A percentile compares a stretch with the other conserved stretches of the same genome.
phyloP scores from a whole-genome alignment of 108 stramenopile genomes.

The Nitzschia sp. region DNA sequence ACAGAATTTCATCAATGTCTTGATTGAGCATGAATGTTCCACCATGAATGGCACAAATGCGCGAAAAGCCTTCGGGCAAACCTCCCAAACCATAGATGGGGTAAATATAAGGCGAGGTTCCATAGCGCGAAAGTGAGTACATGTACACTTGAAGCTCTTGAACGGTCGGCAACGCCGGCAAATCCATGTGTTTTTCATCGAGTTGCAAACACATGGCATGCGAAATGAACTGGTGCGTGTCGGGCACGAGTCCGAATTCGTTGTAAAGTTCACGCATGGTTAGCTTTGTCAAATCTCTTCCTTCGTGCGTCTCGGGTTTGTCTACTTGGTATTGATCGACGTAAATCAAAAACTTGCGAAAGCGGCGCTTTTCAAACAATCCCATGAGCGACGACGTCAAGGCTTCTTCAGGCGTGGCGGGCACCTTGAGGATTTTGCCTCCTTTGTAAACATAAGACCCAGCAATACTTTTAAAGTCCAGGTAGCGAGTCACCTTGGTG shows the following conservation, averaged over 20 bases:
- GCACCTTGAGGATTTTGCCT: constrained; percentile 93
- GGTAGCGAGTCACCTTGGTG: constrained; percentile 96
- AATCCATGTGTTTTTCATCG: constrained; percentile 92
- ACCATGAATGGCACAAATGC: constrained; percentile 98
- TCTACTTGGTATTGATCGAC: constrained; percentile 85
- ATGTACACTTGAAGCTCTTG: constrained; percentile 93
- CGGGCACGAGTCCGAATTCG: constrained; percentile 90
- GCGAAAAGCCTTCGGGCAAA: constrained; percentile 98
- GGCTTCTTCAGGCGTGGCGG: constrained; percentile 93
- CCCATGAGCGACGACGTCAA: constrained; percentile 92
- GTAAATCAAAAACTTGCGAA: constrained; percentile 96
- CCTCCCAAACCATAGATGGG: constrained; percentile 98
- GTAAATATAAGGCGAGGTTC: constrained; percentile 98
- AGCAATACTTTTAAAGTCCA: constrained; percentile 96
- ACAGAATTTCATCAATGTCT: constrained; percentile 95
- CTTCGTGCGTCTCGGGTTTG: constrained; percentile 79
- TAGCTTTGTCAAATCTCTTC: constrained; percentile 87
- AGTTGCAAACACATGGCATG: constrained; percentile 98
- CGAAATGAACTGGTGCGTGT: constrained; percentile 97
- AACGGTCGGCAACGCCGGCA: constrained; percentile 89
- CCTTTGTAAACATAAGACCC: constrained; percentile 97
- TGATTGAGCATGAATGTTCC: constrained; percentile 99
- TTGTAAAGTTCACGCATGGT: constrained; percentile 95
- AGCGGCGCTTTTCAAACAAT: constrained; percentile 97
- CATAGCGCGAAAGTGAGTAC: constrained; percentile 92